Evolutionary conservation across 2,329 filamentous ascomycete species (phyloP), one percentile per base, ranked within the genome.

Genomic region (Scedosporium dehoogii): DNA sequence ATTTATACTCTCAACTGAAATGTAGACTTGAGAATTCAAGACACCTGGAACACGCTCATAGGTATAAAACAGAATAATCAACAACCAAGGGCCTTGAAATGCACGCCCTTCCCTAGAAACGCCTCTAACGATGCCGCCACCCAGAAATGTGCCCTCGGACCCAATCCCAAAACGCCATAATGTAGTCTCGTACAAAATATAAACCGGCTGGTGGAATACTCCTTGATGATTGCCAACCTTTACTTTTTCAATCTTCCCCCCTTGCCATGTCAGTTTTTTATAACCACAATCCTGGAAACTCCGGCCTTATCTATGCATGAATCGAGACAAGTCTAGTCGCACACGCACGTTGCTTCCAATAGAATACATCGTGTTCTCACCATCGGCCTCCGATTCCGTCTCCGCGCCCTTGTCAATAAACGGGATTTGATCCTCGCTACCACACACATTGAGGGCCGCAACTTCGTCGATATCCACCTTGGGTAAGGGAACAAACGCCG

Each of bases 401-500:
- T 57, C 61, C 10, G 65, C 61, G 18, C 58, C 61, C 27, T 44
- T 63, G 16, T 72, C 71, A 9, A 73, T 69, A 23, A 62, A 41
- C 6, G 60, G 60, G 21, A 85, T 78, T 62, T 82, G 76, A 63
- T 86, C 83, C 68, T 86, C 83, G 67, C 83, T 85, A 14, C 83
- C 83, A 59, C 69, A 70, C 60, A 67, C 69, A 66, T 83, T 81
- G 51, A 85, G 69, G 1, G 80, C 78, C 66, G 79, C 79, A 3
- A 85, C 75, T 66, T 85, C 82, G 6, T 73, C 73, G 27, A 83
- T 64, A 65, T 84, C 80, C 2, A 82, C 81, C 63, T 77, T 80
- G 1, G 83, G 82, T 7, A 85, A 72, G 0, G 82, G 81, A 5
- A 85, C 75, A 66, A 82, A 81, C 0, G 81, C 75, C 2, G 83